Evolutionary conservation across 345 rosid genomes (phyloP), one percentile per base, ranked within the genome.

Genomic region (Hypericum androsaemum): DNA sequence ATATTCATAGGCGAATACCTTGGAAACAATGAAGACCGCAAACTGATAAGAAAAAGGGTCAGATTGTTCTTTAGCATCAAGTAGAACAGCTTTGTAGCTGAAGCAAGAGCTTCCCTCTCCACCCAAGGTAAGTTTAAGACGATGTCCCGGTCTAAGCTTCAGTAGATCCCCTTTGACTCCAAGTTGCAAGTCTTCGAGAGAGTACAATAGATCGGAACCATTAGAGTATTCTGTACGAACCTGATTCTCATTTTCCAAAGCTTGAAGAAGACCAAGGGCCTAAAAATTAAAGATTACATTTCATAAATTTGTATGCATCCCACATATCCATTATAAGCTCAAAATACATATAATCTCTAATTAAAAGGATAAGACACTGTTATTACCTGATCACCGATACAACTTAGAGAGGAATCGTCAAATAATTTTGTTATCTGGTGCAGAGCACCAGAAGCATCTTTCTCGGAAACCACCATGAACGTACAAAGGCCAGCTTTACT

Each of bases 21-120:
- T 90, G 8, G 98, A 96, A 61, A 90, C 96, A 57, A 90, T 79
- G 63, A 90, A 84, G 61, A 87, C 81, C 11, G 85, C 96, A 67
- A 82, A 87, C 53, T 79, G 79, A 68, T 72, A 80, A 43, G 70
- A 57, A 52, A 79, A 84, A 44, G 72, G 65, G 52, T 55, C 67
- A 8, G 72, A 68, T 37, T 61, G 57, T 38, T 76, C 78, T 54
- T 45, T 82, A 13, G 96, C 82, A 61, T 90, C 98, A 70, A 90
- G 82, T 70, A 90, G 77, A 22, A 84, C 64, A 0, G 98, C 81
- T 67, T 56, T 80, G 69, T 76, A 90, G 62, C 71, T 74, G 75
- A 82, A 89, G 14, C 14, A 54, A n/a, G 83, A 79, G 50, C 54
- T 68, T 51, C 76, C 80, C 53, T 61, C 65, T 48, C 67, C 77